A percentile compares a stretch with the other conserved stretches of the same genome.
Evolutionary conservation across 2,329 filamentous ascomycete genomes (phyloP).

Genomic region (Emydomyces testavorans): DNA sequence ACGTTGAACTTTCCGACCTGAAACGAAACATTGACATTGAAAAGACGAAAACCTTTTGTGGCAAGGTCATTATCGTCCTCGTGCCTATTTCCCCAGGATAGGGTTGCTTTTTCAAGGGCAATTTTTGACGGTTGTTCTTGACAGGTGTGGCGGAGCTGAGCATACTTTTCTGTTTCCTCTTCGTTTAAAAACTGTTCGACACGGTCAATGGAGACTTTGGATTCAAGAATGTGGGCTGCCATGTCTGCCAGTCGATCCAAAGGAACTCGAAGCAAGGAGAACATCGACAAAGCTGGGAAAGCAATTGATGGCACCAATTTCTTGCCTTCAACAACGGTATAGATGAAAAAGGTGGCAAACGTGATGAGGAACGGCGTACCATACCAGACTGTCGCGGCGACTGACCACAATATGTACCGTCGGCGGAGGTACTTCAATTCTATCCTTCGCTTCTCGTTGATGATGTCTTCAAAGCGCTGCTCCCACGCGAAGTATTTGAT

Average conservation of each 20-base stretch:
- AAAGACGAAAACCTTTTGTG: constrained; percentile 66
- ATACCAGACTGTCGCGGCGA: constrained; percentile 91
- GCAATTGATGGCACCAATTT: constrained; percentile 82
- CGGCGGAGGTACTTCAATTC: constrained; percentile 70
- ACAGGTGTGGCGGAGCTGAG: constrained; percentile 61
- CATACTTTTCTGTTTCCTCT: constrained; percentile 92
- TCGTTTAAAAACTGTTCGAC: constrained; percentile 89
- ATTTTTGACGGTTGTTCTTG: constrained; percentile 62
- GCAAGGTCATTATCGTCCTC: constrained; percentile 45
- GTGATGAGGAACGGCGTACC: constrained; percentile 91
- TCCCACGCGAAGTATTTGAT: constrained; percentile 99
- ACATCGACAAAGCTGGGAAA: constrained; percentile 91
- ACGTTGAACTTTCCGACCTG: constrained; percentile 78
- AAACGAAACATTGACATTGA: constrained; percentile 75
- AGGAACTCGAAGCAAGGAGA: constrained; percentile 83
- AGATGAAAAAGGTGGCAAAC: constrained; percentile 89
- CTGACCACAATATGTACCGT: constrained; percentile 82
- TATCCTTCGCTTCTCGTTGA: constrained; percentile 72
- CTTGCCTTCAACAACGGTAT: constrained; percentile 81
- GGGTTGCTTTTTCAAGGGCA: constrained; percentile 71
- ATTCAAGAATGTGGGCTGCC: constrained; percentile 95
- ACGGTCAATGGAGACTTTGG: constrained; percentile 91
- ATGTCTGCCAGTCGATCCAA: constrained; percentile 95
- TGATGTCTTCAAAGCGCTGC: constrained; percentile 70
- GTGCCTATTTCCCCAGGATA: constrained; percentile 67